These are phyloP conservation scores for Agaricus sinodeliciosus DNA, from an alignment of 768 basidiomycete genomes.

Conservation along the genomic window DNA sequence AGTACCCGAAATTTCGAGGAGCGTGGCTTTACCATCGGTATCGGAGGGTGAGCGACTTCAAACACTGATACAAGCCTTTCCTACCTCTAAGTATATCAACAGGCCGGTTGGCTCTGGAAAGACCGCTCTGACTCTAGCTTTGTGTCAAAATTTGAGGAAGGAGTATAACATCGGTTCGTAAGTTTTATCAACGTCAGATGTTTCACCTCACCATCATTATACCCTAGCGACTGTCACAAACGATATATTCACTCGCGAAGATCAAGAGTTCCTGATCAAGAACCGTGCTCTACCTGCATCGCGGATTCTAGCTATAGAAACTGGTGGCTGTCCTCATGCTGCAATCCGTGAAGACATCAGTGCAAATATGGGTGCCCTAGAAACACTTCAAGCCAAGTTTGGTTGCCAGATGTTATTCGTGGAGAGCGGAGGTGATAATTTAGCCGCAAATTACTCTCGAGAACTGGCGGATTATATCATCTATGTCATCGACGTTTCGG, in stretches of 20 bases:
- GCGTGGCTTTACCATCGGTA: conserved; percentile 95
- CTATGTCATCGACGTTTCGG: conserved; percentile 85
- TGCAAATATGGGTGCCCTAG: conserved; percentile 93
- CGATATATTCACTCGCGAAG: conserved; percentile 97
- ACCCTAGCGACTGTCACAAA: conserved; percentile 85
- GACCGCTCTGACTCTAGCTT: conserved; percentile 86
- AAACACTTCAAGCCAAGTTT: conserved; percentile 89
- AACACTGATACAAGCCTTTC: background rate
- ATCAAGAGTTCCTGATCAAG: conserved; percentile 94
- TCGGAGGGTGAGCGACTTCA: conserved; percentile 70
- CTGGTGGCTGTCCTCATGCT: conserved; percentile 96
- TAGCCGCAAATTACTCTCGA: conserved; percentile 94
- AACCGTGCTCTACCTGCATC: conserved; percentile 80
- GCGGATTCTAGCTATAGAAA: conserved; percentile 95
- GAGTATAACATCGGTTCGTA: conserved; percentile 85
- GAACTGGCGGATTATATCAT: conserved; percentile 98
- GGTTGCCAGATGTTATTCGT: conserved; percentile 88
- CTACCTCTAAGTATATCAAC: background rate
- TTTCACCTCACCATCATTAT: background rate
- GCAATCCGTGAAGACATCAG: conserved; percentile 98
- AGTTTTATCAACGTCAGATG: background rate
- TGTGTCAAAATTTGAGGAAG: conserved; percentile 75
- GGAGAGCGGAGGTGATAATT: conserved; percentile 94
- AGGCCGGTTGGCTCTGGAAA: conserved; percentile 99
- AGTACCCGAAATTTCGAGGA: conserved; percentile 79